Evolutionary conservation across 1,139 yeast genomes (phyloP), one percentile per base, ranked within the genome.

Genomic region (Protomyces macrosporus): DNA sequence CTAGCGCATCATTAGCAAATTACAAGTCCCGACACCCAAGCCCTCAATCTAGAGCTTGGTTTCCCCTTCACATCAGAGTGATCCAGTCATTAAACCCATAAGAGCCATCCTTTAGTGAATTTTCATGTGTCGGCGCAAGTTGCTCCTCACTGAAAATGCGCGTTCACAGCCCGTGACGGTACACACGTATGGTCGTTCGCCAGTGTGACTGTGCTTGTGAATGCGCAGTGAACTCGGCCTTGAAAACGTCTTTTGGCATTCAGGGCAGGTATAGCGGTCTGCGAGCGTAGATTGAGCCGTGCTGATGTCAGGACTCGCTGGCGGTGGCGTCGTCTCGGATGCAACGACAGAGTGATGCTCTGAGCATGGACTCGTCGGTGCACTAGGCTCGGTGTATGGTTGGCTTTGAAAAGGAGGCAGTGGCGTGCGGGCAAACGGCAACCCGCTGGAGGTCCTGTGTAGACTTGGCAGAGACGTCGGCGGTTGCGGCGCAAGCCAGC

Each of bases 121-220:
- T 45, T 65, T 68, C 67, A 81, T 71, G 73, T 90, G 96, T 68
- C 97, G 78, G 7, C 89, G 81, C 85, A 90, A 83, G 73, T 90
- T 90, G 37, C 90, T 85, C 67, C 88, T 83, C 16, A 90, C 96
- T 37, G 85, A 81, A 74, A 90, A 90, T n/a, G 79, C 71, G 68
- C 87, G 82, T 0, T 85, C 86, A 74, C 97, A 90, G 34, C 81
- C 81, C 0, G 76, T 77, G 81, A 85, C 83, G 9, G 82, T 82
- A 72, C 96, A 90, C 66, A 76, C 76, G 75, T 82, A 88, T 34
- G 93, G 89, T 73, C 87, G 88, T 71, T 87, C 93, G 4, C 96
- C 96, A 0, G 96, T 88, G 72, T 90, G 97, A 2, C 90, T 85
- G 72, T 87, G 86, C 75, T 83, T 80, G 75, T 90, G 96, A 3